phyloP scores from a whole-genome alignment of 805 yeast genomes.

The Starmera quercuum region DNA sequence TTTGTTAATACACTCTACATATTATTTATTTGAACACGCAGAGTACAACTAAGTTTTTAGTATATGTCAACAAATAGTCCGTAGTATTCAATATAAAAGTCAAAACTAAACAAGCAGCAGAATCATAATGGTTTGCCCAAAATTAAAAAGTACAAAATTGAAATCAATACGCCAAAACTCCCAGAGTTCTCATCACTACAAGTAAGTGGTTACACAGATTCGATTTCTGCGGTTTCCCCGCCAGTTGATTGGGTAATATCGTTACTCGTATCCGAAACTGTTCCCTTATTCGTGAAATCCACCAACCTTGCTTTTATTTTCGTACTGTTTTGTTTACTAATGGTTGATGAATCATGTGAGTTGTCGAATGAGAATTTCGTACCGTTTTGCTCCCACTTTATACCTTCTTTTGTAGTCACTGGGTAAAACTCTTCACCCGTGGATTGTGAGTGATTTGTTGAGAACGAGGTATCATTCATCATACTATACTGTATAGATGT shows the following conservation, averaged over 20 bases:
- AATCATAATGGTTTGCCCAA: too few species aligned
- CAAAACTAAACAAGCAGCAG: too few species aligned
- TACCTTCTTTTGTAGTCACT: constrained; percentile 10
- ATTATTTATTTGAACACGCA: too few species aligned
- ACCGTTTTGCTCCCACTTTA: constrained; percentile 15
- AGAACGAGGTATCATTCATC: constrained; percentile 12
- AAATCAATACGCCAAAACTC: too few species aligned
- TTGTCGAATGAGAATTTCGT: constrained; percentile 21
- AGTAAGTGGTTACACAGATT: constrained; percentile 10
- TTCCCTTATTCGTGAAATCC: constrained; percentile 25
- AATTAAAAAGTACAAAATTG: too few species aligned
- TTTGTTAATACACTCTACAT: too few species aligned
- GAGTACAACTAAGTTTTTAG: too few species aligned
- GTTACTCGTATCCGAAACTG: constrained; percentile 24
- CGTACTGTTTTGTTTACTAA: constrained; percentile 9
- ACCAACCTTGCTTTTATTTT: constrained; percentile 28
- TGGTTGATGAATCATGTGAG: constrained; percentile 3
- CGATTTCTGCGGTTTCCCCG: constrained; percentile 24
- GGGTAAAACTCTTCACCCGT: constrained; percentile 21
- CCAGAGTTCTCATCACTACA: too few species aligned
- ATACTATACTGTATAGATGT: neutral
- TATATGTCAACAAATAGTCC: too few species aligned
- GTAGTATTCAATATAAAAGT: too few species aligned
- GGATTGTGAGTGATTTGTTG: constrained; percentile 9
- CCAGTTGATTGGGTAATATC: constrained; percentile 18